Evolutionary conservation across 2,329 filamentous ascomycete genomes (phyloP).

Genomic region (Penicillium rolfsii): DNA sequence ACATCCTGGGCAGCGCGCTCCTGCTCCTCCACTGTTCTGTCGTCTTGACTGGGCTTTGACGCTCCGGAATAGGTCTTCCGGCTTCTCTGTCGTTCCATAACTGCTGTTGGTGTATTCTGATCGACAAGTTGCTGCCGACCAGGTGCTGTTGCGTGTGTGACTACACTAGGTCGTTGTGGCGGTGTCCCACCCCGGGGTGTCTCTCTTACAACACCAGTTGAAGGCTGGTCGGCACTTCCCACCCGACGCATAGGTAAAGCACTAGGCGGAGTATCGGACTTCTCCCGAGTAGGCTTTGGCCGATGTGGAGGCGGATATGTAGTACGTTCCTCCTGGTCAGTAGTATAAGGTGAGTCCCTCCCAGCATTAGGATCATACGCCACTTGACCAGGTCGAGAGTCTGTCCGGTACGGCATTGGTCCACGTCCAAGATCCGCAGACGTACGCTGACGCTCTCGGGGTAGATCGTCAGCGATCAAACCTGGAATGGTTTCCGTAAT

Average conservation of each 20-base stretch:
- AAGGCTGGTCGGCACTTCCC: constrained; percentile 40
- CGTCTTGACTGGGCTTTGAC: constrained; percentile 48
- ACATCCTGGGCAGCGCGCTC: constrained; percentile 81
- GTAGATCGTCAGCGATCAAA: constrained; percentile 75
- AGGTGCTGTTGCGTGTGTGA: constrained; percentile 46
- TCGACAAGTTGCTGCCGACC: constrained; percentile 45
- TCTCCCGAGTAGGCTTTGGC: constrained; percentile 39
- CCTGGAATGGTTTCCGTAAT: constrained; percentile 77
- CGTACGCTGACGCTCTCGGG: constrained; percentile 32
- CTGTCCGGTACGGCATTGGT: constrained; percentile 20
- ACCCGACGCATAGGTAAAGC: constrained; percentile 37
- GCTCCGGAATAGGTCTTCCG: constrained; percentile 52
- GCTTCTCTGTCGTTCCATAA: constrained; percentile 67
- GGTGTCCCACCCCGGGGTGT: constrained; percentile 30
- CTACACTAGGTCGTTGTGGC: constrained; percentile 38
- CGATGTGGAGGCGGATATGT: constrained; percentile 39
- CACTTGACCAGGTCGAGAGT: constrained; percentile 26
- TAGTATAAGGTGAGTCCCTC: constrained; percentile 30
- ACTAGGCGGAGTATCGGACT: constrained; percentile 35
- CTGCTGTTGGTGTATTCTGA: constrained; percentile 40
- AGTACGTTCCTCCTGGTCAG: constrained; percentile 28
- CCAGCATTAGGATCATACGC: constrained; percentile 20
- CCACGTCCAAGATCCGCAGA: constrained; percentile 22
- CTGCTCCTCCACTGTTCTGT: constrained; percentile 47
- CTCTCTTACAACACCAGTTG: constrained; percentile 31